Base-by-base conservation (phyloP, 495 filamentous ascomycete genomes). In the Sporormia fimetaria region DNA sequence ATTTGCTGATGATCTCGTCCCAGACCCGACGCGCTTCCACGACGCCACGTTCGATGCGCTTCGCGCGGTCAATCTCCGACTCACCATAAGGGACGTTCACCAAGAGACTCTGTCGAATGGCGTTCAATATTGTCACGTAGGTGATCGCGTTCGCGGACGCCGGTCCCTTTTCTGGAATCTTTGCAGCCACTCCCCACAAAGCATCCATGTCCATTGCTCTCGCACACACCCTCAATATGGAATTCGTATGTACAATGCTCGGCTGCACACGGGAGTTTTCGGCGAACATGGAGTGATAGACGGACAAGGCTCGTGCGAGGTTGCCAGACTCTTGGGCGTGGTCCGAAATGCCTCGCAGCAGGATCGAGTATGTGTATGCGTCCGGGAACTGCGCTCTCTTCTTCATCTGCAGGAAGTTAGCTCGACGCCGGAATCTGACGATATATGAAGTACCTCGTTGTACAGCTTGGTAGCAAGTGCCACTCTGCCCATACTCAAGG, bases 171-270 rank as follows among this genome's bases (percentile, higher is more conserved):
- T 76, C 69, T 2, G 82, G 76, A 1, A 90, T 67, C 9, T 74
- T 67, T 3, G 64, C 67, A 9, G 74, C 74, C 44, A 94, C 68
- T 21, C 66, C 68, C 68, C 84, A 88, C 33, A 95, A 49, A 1
- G 73, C 70, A 31, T 93, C 83, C 58, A 87, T 63, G 52, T 93
- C 76, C 1, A 61, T 52, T 6, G 80, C 73, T 16, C 71, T 66
- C 18, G 74, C 70, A 55, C 87, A 95, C 3, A 86, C 80, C 29
- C 79, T 76, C 10, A 98, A 66, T 40, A 87, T 73, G 5, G 86
- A 83, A 58, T 98, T 95, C 32, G 78, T 75, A 55, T 96, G 90
- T 33, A 83, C 78, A 7, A 80, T 78, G 43, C 71, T 76, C 1
- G 76, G 81, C 43, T 74, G 62, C 34, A 88, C 61, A 1, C 59